Base-by-base conservation (phyloP, 441 rosid species). In the Populus hybrid region DNA sequence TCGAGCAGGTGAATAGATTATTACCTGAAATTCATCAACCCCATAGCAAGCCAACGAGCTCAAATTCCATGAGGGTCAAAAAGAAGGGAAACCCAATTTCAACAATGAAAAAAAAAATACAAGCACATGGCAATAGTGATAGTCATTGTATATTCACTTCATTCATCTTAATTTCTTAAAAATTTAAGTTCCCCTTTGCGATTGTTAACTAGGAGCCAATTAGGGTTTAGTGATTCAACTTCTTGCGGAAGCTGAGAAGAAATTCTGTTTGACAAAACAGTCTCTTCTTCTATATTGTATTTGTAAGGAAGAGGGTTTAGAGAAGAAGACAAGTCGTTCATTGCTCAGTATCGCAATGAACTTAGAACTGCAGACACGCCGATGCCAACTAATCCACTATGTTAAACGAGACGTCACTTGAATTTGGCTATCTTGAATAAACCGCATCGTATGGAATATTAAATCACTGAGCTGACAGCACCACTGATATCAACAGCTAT, bases 1-100 rank as follows among this genome's bases (percentile, higher is more conserved):
- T 86, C 98, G 91, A 28, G 98, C 95, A 26, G 98, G 95, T 34
- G 97, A 92, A 80, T 87, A 92, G 74, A 95, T 91, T 28, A 95
- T 83, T 82, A 95, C 97, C 95, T 95, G 86, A 10, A 42, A 74
- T 23, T 46, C 69, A 79, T 69, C 24, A 72, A 24, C 7, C n/a
- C 61, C n/a, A 50, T 67, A 28, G 20, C 28, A 26, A 66, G 36
- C 46, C 54, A 46, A 35, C 68, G 30, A 34, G 50, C 30, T 20
- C 28, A n/a, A 3, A 61, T 12, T 61, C 46, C 2, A 73, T 30
- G 38, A 34, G 63, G 20, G 21, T 54, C 8, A 54, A 74, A 36
- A 32, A 5, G 26, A 76, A 34, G 20, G 61, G 67, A 38, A 59
- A 24, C 10, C 3, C 21, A 54, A 54, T 54, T 18, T 54, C 8